A percentile compares a stretch with the other conserved stretches of the same genome.
These are phyloP conservation scores for Allomyces arbusculus DNA, from an alignment of 192 early-diverging fungal genomes.

Conservation along the genomic window DNA sequence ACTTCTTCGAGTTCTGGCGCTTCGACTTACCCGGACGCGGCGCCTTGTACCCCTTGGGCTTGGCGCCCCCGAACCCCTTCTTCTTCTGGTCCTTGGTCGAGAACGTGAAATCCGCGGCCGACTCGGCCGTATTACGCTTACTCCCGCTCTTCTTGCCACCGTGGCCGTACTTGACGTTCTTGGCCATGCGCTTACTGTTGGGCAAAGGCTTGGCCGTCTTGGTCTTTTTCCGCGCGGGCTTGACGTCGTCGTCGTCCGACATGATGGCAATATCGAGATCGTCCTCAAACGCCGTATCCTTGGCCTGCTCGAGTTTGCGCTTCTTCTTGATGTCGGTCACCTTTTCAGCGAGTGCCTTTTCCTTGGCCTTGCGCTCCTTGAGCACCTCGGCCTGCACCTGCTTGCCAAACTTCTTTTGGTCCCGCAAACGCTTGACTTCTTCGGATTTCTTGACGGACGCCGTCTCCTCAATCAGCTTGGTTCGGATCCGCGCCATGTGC, in stretches of 20 bases:
- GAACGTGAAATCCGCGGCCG: neutral
- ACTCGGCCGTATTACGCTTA: neutral
- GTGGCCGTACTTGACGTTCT: neutral
- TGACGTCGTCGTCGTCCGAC: neutral
- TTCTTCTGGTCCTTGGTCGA: neutral
- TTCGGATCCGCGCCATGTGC: constrained; percentile 28
- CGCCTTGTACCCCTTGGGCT: too few species aligned
- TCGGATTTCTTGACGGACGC: constrained; percentile 17
- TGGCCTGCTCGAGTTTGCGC: constrained; percentile 27
- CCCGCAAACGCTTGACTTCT: constrained; percentile 21
- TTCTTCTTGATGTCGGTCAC: constrained; percentile 14
- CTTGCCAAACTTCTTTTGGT: constrained; percentile 33
- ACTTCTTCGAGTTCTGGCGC: too few species aligned
- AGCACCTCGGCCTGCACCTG: constrained; percentile 34
- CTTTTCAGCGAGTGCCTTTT: neutral
- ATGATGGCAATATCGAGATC: neutral
- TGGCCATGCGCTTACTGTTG: neutral
- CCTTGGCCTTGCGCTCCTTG: constrained; percentile 13
- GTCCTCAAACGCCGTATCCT: neutral
- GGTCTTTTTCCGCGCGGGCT: neutral
- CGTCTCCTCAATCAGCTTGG: constrained; percentile 25
- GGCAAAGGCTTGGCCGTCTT: neutral
- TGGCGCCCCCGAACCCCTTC: too few species aligned
- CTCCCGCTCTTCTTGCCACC: neutral
- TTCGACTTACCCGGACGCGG: too few species aligned